Evolutionary conservation across 1,139 yeast genomes (phyloP), one percentile per base, ranked within the genome.

Genomic region (Meyerozyma athensensis): DNA sequence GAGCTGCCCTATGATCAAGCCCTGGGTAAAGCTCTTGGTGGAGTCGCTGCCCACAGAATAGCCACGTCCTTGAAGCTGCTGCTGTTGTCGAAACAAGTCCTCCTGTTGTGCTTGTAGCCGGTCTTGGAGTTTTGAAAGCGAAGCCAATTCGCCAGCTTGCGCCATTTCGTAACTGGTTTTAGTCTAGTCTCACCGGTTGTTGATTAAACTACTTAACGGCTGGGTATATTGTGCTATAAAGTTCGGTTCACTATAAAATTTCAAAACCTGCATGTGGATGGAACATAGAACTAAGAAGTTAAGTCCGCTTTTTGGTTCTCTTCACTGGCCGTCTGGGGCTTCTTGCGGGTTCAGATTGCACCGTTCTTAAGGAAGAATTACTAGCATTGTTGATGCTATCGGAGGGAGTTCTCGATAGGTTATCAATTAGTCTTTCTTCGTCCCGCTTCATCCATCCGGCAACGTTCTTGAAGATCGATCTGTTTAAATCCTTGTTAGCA

Each of bases 1-100:
- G 32, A 86, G 54, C 59, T 92, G 97, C 1, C 98, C 98, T 10
- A 83, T 47, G 3, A 84, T 59, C n/a, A 85, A 63, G 1, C 95
- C 95, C 45, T 82, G 86, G 0, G 89, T 77, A 48, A 85, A 85
- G 19, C 86, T 75, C 82, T 86, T 79, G 14, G 68, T 59, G 37
- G 30, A n/a, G 33, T 26, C 32, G 2, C 12, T n/a, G 14, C 19
- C 20, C 4, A 20, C 12, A 13, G 9, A 16, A 10, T 10, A 17
- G 23, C 57, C 57, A 31, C 46, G 50, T 4, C 52, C 26, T 21
- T 56, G 41, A 17, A 61, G 43, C n/a, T 57, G 61, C 35, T 55
- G 49, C 42, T 61, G 68, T 35, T 56, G 63, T 39, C 50, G 57
- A 5, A 63, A 39, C 31, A 66, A 46, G 36, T 58, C 59, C 30